phyloP scores from a whole-genome alignment of 495 filamentous ascomycete genomes.

The Chaetomium tenue region DNA sequence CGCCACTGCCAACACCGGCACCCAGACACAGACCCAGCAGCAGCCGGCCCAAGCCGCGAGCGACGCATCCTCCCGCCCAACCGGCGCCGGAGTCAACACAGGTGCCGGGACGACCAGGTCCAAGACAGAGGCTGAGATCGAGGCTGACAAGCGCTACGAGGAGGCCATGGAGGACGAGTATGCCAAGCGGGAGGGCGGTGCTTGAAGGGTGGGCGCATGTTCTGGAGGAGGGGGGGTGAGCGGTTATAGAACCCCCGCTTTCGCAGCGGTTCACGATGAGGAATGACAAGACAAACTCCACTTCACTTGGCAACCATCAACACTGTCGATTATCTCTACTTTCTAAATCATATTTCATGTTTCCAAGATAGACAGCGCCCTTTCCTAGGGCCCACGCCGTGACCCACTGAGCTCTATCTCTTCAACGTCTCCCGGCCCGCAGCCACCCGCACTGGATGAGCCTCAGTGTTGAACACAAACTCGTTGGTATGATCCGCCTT shows the following conservation, averaged over 20 bases:
- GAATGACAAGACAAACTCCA: background rate
- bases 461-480: slow-evolving; percentile 85
- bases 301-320: background rate
- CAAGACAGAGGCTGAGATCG: slow-evolving; percentile 45
- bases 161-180: slow-evolving; percentile 77
- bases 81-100: slow-evolving; percentile 42
- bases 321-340: background rate
- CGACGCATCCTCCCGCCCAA: slow-evolving; percentile 10
- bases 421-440: slow-evolving; percentile 9
- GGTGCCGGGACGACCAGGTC: slow-evolving; percentile 40
- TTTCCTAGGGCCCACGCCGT: no score
- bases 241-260: no score
- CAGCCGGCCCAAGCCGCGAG: background rate
- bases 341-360: no score
- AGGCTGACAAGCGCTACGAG: slow-evolving; percentile 62
- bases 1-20: background rate
- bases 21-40: background rate
- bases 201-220: slow-evolving; percentile 35
- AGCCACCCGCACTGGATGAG: slow-evolving; percentile 67
- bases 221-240: background rate
- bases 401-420: background rate
- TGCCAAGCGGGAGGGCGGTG: slow-evolving; percentile 72
- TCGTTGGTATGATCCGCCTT: slow-evolving; percentile 54
- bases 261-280: no score
- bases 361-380: no score